A percentile compares a stretch with the other conserved stretches of the same genome.
Evolutionary conservation across 164 flowering plant genomes (phyloP).

Genomic region (Vitis labrusca): DNA sequence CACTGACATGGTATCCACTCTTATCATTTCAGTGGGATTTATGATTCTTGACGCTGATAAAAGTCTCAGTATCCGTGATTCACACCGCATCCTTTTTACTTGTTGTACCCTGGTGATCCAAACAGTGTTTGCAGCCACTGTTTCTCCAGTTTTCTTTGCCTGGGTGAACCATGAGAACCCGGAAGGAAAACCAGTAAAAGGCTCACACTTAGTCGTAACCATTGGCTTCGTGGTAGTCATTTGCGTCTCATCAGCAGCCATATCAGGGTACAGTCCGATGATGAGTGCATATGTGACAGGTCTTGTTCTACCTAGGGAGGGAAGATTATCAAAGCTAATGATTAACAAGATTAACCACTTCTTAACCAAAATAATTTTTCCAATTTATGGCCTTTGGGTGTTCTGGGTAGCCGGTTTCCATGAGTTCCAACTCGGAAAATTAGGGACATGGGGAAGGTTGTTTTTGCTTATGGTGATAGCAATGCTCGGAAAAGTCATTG

Average conservation of each 20-base stretch:
- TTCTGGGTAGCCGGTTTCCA: conserved; percentile 23
- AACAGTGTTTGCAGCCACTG: conserved; percentile 24
- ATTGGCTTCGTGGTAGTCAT: conserved; percentile 35
- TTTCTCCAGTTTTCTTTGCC: conserved; percentile 39
- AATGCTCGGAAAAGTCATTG: conserved; percentile 45
- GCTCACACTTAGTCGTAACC: conserved; percentile 51
- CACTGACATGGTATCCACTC: conserved; percentile 48
- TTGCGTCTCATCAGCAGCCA: conserved; percentile 23
- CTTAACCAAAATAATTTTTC: conserved; percentile 40
- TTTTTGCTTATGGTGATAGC: conserved; percentile 23
- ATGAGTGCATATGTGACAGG: conserved; percentile 64
- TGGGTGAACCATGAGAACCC: conserved; percentile 69
- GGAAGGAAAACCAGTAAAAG: conserved; percentile 60
- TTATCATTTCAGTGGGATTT: conserved; percentile 34
- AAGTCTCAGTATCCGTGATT: too few species aligned
- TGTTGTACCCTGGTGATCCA: conserved; percentile 21
- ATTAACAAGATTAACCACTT: conserved; percentile 51
- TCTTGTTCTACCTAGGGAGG: conserved; percentile 50
- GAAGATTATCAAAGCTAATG: conserved; percentile 53
- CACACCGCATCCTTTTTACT: neutral
- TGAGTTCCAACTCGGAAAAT: conserved; percentile 2
- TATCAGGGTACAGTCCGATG: conserved; percentile 29
- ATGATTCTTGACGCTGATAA: neutral
- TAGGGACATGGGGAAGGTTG: conserved; percentile 29
- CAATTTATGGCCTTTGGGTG: conserved; percentile 56